These are phyloP conservation scores for Backusella liffmaniae DNA, from an alignment of 192 early-diverging fungal species.

Conservation along the genomic window DNA sequence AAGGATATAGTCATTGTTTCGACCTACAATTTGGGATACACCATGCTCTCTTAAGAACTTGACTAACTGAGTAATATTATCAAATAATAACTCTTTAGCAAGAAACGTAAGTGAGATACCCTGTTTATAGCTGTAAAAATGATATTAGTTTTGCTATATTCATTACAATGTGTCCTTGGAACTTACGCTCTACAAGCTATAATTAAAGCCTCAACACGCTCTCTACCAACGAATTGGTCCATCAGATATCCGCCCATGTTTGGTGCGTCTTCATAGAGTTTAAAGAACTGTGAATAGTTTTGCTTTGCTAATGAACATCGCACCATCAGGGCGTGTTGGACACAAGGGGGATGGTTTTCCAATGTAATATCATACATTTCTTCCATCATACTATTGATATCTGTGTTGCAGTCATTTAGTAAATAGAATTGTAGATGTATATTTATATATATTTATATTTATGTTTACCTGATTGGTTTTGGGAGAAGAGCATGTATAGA, in stretches of 20 bases:
- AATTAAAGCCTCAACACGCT: conserved; percentile 76
- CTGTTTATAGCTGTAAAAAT: conserved; percentile 7
- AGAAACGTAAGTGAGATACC: conserved; percentile 2
- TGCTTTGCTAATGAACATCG: conserved; percentile 73
- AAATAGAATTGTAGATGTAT: too few species aligned
- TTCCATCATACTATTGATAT: conserved; percentile 73
- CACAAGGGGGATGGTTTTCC: conserved; percentile 55
- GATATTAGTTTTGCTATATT: background rate
- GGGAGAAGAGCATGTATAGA: conserved; percentile 85
- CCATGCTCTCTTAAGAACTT: conserved; percentile 50
- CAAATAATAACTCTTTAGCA: conserved; percentile 5
- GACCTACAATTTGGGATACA: conserved; percentile 30
- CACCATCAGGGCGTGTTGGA: conserved; percentile 83
- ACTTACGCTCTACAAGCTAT: conserved; percentile 77
- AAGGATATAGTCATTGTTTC: conserved; percentile 24
- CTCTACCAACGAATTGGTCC: conserved; percentile 88
- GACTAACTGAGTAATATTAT: conserved; percentile 19
- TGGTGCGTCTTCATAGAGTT: conserved; percentile 72
- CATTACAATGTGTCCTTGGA: background rate
- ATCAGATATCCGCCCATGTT: conserved; percentile 90
- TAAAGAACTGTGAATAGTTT: conserved; percentile 87
- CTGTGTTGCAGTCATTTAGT: conserved; percentile 32
- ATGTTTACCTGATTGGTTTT: conserved; percentile 71
- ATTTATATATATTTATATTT: conserved; percentile 11
- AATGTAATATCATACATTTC: conserved; percentile 50